phyloP scores from a whole-genome alignment of 257 asterid genomes.

The Mitragyna speciosa region DNA sequence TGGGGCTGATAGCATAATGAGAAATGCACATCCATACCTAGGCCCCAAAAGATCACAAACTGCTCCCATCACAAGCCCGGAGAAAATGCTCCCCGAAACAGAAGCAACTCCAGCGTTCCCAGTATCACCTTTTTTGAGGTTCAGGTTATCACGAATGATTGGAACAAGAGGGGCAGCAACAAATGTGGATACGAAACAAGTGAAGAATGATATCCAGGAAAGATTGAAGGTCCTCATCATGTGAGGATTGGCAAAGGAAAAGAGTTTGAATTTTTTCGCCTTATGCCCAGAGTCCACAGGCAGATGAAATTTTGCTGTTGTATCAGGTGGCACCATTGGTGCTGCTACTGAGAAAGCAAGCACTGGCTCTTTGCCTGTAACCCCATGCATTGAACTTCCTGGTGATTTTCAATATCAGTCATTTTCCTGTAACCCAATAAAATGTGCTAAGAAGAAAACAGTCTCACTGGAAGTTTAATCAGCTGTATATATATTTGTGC shows the following conservation, averaged over 20 bases:
- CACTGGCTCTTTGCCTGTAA: slow-evolving; percentile 59
- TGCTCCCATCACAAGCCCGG: slow-evolving; percentile 58
- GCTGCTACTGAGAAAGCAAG: slow-evolving; percentile 47
- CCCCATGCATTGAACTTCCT: slow-evolving; percentile 71
- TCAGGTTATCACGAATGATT: slow-evolving; percentile 57
- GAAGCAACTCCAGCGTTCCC: slow-evolving; percentile 65
- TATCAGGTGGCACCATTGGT: slow-evolving; percentile 42
- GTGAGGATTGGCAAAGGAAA: slow-evolving; percentile 50
- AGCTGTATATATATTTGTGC: too few species aligned
- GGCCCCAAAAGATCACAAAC: slow-evolving; percentile 63
- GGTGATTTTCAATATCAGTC: slow-evolving; percentile 30
- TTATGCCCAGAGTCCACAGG: slow-evolving; percentile 68
- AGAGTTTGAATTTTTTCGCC: slow-evolving; percentile 42
- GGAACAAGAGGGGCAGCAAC: slow-evolving; percentile 66
- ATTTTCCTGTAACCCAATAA: slow-evolving; percentile 1
- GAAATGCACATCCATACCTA: slow-evolving; percentile 51
- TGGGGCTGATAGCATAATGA: slow-evolving; percentile 51
- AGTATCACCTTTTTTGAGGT: slow-evolving; percentile 42
- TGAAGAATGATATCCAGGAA: slow-evolving; percentile 61
- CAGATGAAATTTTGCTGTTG: slow-evolving; percentile 38
- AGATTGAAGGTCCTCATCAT: slow-evolving; percentile 66
- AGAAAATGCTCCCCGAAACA: slow-evolving; percentile 57
- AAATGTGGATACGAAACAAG: slow-evolving; percentile 58
- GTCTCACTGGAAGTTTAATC: too few species aligned
- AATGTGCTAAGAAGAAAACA: not conserved